These are phyloP conservation scores for Saccharomycopsis olivae DNA, from an alignment of 805 yeast species.

Conservation along the genomic window DNA sequence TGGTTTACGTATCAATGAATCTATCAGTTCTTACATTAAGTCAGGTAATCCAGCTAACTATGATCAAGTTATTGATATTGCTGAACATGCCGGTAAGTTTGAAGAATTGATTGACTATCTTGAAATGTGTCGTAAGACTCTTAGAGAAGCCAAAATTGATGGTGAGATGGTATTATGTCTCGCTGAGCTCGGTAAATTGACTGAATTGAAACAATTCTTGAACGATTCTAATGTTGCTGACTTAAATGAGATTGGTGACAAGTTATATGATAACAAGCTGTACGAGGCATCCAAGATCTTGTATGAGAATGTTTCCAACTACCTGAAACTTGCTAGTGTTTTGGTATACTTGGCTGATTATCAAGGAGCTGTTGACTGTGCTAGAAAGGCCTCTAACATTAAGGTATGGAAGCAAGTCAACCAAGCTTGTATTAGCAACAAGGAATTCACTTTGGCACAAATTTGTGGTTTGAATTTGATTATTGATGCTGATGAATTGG, in stretches of 20 bases:
- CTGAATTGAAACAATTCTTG: constrained; percentile 77
- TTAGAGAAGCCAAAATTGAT: constrained; percentile 88
- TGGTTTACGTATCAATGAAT: constrained; percentile 85
- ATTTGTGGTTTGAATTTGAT: constrained; percentile 96
- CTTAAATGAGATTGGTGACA: constrained; percentile 85
- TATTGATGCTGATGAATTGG: constrained; percentile 94
- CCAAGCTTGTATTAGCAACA: constrained; percentile 89
- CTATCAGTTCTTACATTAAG: constrained; percentile 82
- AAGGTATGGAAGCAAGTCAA: constrained; percentile 97
- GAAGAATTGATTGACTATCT: constrained; percentile 84
- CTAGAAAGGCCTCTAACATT: constrained; percentile 91
- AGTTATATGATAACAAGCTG: constrained; percentile 66
- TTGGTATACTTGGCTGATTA: constrained; percentile 85
- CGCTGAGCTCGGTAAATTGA: constrained; percentile 64
- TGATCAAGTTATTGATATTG: constrained; percentile 84
- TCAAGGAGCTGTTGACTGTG: constrained; percentile 97
- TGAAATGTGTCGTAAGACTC: constrained; percentile 81
- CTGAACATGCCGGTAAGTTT: constrained; percentile 93
- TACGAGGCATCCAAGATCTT: constrained; percentile 90
- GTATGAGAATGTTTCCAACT: constrained; percentile 78
- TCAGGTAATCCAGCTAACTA: constrained; percentile 88
- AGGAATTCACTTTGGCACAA: constrained; percentile 94
- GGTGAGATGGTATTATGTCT: constrained; percentile 83
- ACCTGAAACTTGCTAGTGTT: constrained; percentile 94
- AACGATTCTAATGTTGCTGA: constrained; percentile 89